Percentiles rank a stretch among this genome's conserved stretches.
These are phyloP conservation scores for Heterobasidion occidentale DNA, from an alignment of 1,284 basidiomycete species.

Conservation along the genomic window DNA sequence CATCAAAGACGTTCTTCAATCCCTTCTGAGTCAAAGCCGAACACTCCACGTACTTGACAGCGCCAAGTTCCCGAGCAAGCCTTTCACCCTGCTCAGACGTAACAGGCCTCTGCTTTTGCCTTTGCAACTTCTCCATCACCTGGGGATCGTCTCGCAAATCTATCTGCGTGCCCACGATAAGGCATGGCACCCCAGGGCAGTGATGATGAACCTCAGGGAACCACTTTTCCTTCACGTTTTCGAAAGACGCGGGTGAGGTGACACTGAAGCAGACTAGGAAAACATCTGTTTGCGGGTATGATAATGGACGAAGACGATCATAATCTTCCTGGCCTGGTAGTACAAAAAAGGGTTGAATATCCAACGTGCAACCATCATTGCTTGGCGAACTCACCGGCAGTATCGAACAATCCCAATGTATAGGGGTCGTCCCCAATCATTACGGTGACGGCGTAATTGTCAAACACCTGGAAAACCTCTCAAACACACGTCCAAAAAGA, in stretches of 20 bases:
- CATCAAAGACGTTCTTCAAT: conserved; percentile 99
- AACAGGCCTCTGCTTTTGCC: conserved; percentile 96
- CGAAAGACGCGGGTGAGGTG: conserved; percentile 96
- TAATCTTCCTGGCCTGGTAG: conserved; percentile 95
- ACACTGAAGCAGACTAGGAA: conserved; percentile 99
- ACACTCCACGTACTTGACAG: conserved; percentile 99
- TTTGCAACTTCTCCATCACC: conserved; percentile 90
- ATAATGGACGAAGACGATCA: conserved; percentile 96
- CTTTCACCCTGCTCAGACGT: conserved; percentile 85
- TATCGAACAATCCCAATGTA: conserved; percentile 97
- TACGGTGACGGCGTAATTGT: conserved; percentile 98
- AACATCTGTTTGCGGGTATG: conserved; percentile 99
- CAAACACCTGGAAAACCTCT: conserved; percentile 67
- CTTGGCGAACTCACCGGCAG: conserved; percentile 62
- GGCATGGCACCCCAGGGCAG: conserved; percentile 98
- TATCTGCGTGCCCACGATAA: conserved; percentile 98
- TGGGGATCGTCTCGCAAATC: conserved; percentile 92
- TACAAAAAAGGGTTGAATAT: conserved; percentile 1
- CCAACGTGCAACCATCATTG: not conserved
- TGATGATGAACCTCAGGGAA: conserved; percentile 99
- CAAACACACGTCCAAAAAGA: conserved; percentile 12
- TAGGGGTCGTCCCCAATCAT: conserved; percentile 99
- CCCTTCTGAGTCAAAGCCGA: conserved; percentile 99
- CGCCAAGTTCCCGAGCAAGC: conserved; percentile 91
- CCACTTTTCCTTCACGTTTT: conserved; percentile 99